Base-by-base conservation (phyloP, 495 filamentous ascomycete species). In the Aspergillus sclerotiicarbonarius region DNA sequence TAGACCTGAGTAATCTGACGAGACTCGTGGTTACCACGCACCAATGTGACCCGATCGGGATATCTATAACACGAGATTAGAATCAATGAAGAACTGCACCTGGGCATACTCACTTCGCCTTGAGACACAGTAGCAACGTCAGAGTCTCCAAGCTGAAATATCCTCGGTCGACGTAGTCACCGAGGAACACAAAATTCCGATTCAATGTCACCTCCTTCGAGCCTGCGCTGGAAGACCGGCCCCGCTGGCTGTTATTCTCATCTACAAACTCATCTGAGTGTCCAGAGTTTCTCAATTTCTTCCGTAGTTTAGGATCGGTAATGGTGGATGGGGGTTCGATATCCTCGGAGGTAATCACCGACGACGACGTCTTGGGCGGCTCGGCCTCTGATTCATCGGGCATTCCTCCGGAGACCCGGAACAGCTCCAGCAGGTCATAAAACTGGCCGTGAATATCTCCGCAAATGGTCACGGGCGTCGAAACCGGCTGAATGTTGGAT, bases 401-500 rank as follows among this genome's bases (percentile, higher is more conserved):
- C 86, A 97, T 94, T 56, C 94, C 94, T 51, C 94, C 94, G 19
- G 92, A 92, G 6, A 98, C 92, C 43, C 90, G 88, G 77, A 98
- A 98, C 30, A 98, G 85, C 74, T 98, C 94, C 50, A 98, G 84
- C 7, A 98, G 82, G 72, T 98, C 94, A 80, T 98, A 98, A 75
- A 97, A 98, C 76, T 98, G 94, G 66, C 94, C 94, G 74, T 98
- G 94, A 64, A 98, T 96, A 70, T 98, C 94, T 66, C 94, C 94
- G 67, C 94, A 98, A 62, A 98, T 87, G 30, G 94, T 98, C 53
- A 98, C 94, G n/a, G 94, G 94, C 0, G 95, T 96, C 15, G 85
- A 83, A 30, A 98, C 94, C 19, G 95, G 94, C 68, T 96, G 92
- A 32, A 98, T 96, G 71, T 98, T 98, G 51, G 91, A 96, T 80